Base-by-base conservation (phyloP, 2,329 filamentous ascomycete species). In the Exophiala dermatitidis region DNA sequence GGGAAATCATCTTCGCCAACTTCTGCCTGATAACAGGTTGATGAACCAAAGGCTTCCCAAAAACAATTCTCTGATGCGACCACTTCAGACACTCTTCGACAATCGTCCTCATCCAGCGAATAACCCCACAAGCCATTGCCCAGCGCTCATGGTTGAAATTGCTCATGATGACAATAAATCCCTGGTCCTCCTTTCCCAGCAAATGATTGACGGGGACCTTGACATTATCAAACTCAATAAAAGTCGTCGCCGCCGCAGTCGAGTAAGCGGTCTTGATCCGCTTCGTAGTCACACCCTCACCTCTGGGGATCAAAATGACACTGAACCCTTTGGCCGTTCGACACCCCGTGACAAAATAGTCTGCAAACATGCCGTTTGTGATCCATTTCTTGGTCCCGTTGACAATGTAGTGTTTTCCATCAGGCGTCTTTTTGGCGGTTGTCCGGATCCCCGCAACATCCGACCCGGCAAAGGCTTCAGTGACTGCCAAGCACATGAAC, bases 91-190 rank as follows among this genome's bases (percentile, higher is more conserved):
- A 78, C 62, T 86, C 85, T 50, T 78, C 77, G 60, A 83, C 79
- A 0, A 83, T 81, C 0, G 79, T 68, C 8, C 79, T 74, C 1
- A 83, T 76, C 64, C 82, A 76, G 2, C 85, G 75, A 2, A 82
- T 85, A 0, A 79, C 77, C 0, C 78, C 77, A 26, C 88, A 79
- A 1, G 81, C 74, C 60, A 90, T 86, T n/a, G 76, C 77, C 28
- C 89, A 74, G 0, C 86, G 79, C 67, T 90, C 86, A 67, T 90
- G 85, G 71, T 90, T 90, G 77, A 89, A 89, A 70, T 89, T 87
- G 53, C 79, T 83, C 83, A 86, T 87, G 64, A 86, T 80, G 64
- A 86, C 86, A 53, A 74, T 77, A 83, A 90, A 88, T 4, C 86
- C 85, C 60, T 78, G 72, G 10, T 84, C 84, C 66, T 89, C 85